Evolutionary conservation across 2,329 filamentous ascomycete genomes (phyloP).

Genomic region (Thelonectria olida): DNA sequence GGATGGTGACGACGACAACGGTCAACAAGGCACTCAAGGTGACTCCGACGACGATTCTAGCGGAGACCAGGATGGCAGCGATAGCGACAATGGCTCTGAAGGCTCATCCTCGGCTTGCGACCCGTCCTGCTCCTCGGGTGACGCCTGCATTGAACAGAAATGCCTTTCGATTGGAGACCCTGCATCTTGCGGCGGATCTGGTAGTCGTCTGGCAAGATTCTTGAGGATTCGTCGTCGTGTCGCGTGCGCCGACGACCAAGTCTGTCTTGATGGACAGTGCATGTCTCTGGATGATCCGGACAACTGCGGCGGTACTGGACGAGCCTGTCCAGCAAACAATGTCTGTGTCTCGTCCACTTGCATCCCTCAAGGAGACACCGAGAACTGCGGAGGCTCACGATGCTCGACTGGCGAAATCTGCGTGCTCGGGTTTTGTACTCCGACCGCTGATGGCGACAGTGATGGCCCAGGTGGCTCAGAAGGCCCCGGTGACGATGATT

Average conservation of each 20-base stretch:
- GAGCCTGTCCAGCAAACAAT: constrained; percentile 19
- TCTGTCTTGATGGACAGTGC: constrained; percentile 25
- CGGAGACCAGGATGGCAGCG: neutral
- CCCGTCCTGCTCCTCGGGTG: neutral
- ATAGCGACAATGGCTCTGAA: too few species aligned
- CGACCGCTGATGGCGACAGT: neutral
- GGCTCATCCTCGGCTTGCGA: neutral
- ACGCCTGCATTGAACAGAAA: neutral
- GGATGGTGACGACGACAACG: neutral
- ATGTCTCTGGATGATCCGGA: neutral
- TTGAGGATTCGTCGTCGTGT: neutral
- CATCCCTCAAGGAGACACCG: constrained; percentile 17
- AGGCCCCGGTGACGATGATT: neutral
- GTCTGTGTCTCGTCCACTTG: constrained; percentile 27
- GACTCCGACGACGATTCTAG: neutral
- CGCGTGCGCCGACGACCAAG: constrained; percentile 12
- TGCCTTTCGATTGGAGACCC: neutral
- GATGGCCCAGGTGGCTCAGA: neutral
- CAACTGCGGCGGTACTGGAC: constrained; percentile 15
- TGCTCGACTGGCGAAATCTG: constrained; percentile 25
- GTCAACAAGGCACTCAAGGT: neutral
- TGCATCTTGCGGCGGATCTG: neutral
- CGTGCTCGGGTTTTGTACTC: constrained; percentile 24
- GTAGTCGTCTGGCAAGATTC: neutral
- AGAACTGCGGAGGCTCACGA: constrained; percentile 2